These are phyloP conservation scores for Adansonia madagascariensis DNA, from an alignment of 441 rosid genomes.

Conservation along the genomic window DNA sequence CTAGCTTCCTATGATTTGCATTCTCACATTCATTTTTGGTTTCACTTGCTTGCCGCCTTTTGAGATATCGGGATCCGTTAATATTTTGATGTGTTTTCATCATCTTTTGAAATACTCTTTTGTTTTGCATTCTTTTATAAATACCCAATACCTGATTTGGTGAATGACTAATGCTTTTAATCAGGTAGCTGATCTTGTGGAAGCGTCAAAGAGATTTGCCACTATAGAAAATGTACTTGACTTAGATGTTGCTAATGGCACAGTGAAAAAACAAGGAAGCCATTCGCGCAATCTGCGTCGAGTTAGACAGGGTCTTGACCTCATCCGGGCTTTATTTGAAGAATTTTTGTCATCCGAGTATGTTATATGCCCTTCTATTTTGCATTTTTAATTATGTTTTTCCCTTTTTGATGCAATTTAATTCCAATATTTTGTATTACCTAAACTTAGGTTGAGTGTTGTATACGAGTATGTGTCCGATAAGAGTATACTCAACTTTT, in stretches of 20 bases:
- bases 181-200: slow-evolving; percentile 68
- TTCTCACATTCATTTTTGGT: background rate
- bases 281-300: slow-evolving; percentile 76
- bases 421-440: too few relatives aligned
- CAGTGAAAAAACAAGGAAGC: slow-evolving; percentile 77
- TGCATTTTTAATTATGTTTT: background rate
- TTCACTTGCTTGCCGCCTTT: too few relatives aligned
- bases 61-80: too few relatives aligned
- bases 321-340: slow-evolving; percentile 76
- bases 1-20: background rate
- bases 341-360: slow-evolving; percentile 68
- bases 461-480: too few relatives aligned
- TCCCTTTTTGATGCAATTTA: too few relatives aligned
- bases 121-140: background rate
- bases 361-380: background rate
- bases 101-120: background rate
- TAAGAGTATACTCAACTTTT: too few relatives aligned
- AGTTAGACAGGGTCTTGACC: slow-evolving; percentile 89
- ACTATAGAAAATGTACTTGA: slow-evolving; percentile 65
- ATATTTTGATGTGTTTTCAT: too few relatives aligned
- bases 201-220: slow-evolving; percentile 58
- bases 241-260: slow-evolving; percentile 53
- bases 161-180: background rate
- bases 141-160: background rate
- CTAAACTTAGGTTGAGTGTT: too few relatives aligned